Percentiles rank a stretch among this genome's conserved stretches.
Conservation (phyloP, 352 stramenopile genomes). For the Pythium monospermum region DNA sequence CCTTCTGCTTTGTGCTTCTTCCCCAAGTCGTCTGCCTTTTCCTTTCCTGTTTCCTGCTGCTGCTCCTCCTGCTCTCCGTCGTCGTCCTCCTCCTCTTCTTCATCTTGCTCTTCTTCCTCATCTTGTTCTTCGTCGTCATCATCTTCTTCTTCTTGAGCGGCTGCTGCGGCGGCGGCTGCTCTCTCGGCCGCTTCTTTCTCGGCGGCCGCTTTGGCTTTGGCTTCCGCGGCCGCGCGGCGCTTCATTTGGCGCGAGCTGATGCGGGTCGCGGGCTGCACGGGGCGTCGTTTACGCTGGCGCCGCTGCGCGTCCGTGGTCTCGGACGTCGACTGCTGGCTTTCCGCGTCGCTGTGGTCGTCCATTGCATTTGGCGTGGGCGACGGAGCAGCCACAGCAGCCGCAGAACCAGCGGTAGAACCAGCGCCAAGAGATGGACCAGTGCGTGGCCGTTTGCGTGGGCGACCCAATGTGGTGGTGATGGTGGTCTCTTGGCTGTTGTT, state of each 20-base stretch:
- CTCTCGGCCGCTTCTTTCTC: constrained; percentile 21
- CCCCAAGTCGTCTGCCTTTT: too few species aligned
- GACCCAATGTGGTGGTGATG: too few species aligned
- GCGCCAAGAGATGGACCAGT: background rate
- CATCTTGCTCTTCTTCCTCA: constrained; percentile 17
- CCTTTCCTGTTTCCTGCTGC: background rate
- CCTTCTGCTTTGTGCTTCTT: background rate
- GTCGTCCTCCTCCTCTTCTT: constrained; percentile 15
- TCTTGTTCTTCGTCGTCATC: constrained; percentile 16
- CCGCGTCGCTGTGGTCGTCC: constrained; percentile 53
- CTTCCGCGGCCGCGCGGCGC: constrained; percentile 33
- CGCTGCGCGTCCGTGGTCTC: constrained; percentile 35
- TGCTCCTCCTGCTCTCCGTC: constrained; percentile 15
- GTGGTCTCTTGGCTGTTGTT: constrained; percentile 7
- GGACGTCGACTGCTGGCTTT: constrained; percentile 56
- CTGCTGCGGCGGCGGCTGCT: constrained; percentile 23
- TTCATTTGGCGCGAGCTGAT: constrained; percentile 68
- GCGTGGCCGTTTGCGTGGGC: constrained; percentile 33
- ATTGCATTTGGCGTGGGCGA: too few species aligned
- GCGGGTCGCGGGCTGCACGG: constrained; percentile 45
- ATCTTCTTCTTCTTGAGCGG: constrained; percentile 3
- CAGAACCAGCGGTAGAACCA: too few species aligned
- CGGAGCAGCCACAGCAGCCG: too few species aligned
- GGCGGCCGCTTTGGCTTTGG: constrained; percentile 22
- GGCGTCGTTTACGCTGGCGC: constrained; percentile 37